phyloP scores from a whole-genome alignment of 2,329 filamentous ascomycete genomes.

The Trichoderma lentiforme region DNA sequence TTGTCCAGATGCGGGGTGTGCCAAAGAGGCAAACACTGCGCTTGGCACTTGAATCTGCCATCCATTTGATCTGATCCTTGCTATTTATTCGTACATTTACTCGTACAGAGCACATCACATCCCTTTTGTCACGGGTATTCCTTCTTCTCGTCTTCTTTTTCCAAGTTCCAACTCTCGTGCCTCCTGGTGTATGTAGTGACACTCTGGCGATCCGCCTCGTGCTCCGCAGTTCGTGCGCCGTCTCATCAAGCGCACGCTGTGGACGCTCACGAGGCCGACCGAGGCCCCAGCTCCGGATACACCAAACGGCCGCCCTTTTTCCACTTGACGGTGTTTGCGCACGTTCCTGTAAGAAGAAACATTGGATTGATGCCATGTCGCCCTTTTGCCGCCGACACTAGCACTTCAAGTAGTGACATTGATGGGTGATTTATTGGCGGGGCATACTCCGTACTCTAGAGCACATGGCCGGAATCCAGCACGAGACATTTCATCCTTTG shows the following conservation, averaged over 20 bases:
- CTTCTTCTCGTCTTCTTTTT: background rate
- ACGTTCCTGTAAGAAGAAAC: background rate
- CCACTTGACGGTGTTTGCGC: background rate
- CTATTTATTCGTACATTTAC: too few relatives aligned
- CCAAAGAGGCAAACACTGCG: background rate
- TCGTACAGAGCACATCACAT: background rate
- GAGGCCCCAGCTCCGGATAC: slow-evolving; percentile 1
- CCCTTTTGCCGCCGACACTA: background rate
- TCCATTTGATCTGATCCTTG: background rate
- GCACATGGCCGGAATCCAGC: background rate
- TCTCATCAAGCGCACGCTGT: slow-evolving; percentile 13
- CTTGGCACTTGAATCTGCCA: background rate
- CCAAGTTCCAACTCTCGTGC: background rate
- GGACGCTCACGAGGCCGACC: background rate
- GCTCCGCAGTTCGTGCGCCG: background rate
- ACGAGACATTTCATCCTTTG: background rate
- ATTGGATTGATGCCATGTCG: background rate
- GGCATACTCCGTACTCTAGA: background rate
- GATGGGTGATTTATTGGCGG: background rate
- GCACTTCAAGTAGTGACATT: background rate
- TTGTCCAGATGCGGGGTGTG: slow-evolving; percentile 8
- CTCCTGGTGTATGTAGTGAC: background rate
- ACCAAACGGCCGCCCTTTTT: background rate
- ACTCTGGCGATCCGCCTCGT: background rate
- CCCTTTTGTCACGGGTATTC: background rate